phyloP scores from a whole-genome alignment of 768 basidiomycete genomes.

The Pulveroboletus ravenelii region DNA sequence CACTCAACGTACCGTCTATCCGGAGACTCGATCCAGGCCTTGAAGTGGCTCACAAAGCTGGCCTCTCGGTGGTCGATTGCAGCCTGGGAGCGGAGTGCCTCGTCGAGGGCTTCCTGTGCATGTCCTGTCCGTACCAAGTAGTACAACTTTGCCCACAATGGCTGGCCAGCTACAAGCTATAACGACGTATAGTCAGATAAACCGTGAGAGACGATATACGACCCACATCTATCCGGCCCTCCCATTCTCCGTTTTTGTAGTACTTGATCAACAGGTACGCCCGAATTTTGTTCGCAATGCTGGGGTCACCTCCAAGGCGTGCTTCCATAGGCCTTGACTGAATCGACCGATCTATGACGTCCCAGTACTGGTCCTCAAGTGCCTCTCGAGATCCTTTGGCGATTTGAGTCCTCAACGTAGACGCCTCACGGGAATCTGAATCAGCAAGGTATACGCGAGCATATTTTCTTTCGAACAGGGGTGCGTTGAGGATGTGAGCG shows the following conservation, averaged over 20 bases:
- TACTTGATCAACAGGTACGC: slow-evolving; percentile 81
- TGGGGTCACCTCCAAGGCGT: slow-evolving; percentile 85
- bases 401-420: slow-evolving; percentile 64
- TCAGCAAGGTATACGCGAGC: slow-evolving; percentile 72
- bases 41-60: slow-evolving; percentile 78
- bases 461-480: slow-evolving; percentile 76
- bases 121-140: slow-evolving; percentile 88
- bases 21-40: slow-evolving; percentile 75
- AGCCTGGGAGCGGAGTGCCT: slow-evolving; percentile 64
- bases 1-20: slow-evolving; percentile 59
- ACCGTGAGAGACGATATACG: not conserved
- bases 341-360: slow-evolving; percentile 76
- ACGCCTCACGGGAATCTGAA: slow-evolving; percentile 59
- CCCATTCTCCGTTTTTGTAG: slow-evolving; percentile 79
- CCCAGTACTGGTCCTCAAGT: slow-evolving; percentile 87
- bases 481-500: slow-evolving; percentile 78
- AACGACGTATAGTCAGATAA: slow-evolving; percentile 3
- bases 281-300: slow-evolving; percentile 81
- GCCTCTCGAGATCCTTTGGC: slow-evolving; percentile 74
- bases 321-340: slow-evolving; percentile 82
- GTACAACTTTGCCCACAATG: slow-evolving; percentile 92
- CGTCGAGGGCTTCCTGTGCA: slow-evolving; percentile 70
- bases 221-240: slow-evolving; percentile 79
- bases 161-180: slow-evolving; percentile 79
- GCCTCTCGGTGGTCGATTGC: slow-evolving; percentile 75